Percentiles rank a stretch among this genome's conserved stretches.
Evolutionary conservation across 192 early-diverging fungal genomes (phyloP).

Genomic region (Piromyces sp.): DNA sequence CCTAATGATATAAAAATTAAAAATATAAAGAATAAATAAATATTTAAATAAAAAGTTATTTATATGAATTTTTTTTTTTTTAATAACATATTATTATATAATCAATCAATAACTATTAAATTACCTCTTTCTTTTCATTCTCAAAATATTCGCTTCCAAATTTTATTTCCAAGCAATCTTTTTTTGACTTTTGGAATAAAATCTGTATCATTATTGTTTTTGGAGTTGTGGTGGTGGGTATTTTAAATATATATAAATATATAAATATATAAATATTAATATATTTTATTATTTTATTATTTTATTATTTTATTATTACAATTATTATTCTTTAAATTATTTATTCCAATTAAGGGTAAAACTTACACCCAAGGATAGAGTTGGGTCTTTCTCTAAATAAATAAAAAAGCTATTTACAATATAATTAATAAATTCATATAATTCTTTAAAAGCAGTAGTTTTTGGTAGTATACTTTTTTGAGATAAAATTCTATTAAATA

Average conservation of each 20-base stretch:
- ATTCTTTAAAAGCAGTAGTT: not conserved
- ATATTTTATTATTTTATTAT: too few species aligned
- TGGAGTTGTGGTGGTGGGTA: too few species aligned
- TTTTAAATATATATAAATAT: too few species aligned
- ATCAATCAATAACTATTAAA: not conserved
- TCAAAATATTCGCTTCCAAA: not conserved
- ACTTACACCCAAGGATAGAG: not conserved
- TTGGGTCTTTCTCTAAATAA: not conserved
- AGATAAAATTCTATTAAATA: not conserved
- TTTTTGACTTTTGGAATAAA: not conserved
- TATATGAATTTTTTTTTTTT: too few species aligned
- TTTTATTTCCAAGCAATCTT: not conserved
- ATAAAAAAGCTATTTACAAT: not conserved
- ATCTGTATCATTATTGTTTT: not conserved
- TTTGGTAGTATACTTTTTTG: not conserved
- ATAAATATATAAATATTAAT: too few species aligned
- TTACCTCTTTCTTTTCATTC: not conserved
- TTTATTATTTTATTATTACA: too few species aligned
- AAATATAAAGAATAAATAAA: too few species aligned
- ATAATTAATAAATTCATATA: not conserved
- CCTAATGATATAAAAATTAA: too few species aligned
- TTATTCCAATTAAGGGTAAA: too few species aligned
- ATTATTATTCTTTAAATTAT: too few species aligned
- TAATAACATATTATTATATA: too few species aligned
- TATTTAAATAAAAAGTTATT: too few species aligned